These are phyloP conservation scores for Talaromyces sp. DNA, from an alignment of 2,329 filamentous ascomycete genomes.

Conservation along the genomic window DNA sequence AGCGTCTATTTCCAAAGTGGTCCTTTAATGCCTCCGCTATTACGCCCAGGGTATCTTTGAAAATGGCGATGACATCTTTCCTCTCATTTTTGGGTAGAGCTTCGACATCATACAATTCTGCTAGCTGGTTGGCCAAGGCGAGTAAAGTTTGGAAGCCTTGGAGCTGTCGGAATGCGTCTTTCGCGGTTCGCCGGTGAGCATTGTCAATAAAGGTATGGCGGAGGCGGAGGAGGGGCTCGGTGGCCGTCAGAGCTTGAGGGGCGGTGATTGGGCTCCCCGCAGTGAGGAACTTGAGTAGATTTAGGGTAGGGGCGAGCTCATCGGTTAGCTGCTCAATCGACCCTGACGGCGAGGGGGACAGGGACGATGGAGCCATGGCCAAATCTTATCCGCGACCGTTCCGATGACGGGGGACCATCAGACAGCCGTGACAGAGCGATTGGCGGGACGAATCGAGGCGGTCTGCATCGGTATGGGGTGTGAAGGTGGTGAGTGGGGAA, in stretches of 20 bases:
- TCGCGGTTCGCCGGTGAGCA: constrained; percentile 54
- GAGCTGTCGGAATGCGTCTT: constrained; percentile 82
- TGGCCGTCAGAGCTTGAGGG: constrained; percentile 46
- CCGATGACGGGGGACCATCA: constrained; percentile 36
- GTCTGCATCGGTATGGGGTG: constrained; percentile 39
- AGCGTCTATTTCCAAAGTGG: constrained; percentile 84
- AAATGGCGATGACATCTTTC: constrained; percentile 68
- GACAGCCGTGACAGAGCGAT: constrained; percentile 37
- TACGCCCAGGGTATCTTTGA: constrained; percentile 60
- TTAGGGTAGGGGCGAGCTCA: constrained; percentile 42
- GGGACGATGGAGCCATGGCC: constrained; percentile 33
- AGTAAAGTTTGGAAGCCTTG: constrained; percentile 77
- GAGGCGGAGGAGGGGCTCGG: constrained; percentile 64
- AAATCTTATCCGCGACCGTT: constrained; percentile 38
- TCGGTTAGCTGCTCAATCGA: constrained; percentile 39
- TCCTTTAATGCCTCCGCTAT: constrained; percentile 74
- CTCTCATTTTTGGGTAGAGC: constrained; percentile 63
- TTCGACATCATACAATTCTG: constrained; percentile 71
- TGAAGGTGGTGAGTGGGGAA: constrained; percentile 13
- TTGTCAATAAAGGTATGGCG: constrained; percentile 65
- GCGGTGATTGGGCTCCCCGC: constrained; percentile 32
- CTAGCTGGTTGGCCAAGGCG: constrained; percentile 68
- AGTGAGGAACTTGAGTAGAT: constrained; percentile 39
- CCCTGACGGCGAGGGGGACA: constrained; percentile 32
- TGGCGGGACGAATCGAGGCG: constrained; percentile 30